Evolutionary conservation across 2,329 filamentous ascomycete species (phyloP).

Genomic region (Teratosphaeria epicoccoides): DNA sequence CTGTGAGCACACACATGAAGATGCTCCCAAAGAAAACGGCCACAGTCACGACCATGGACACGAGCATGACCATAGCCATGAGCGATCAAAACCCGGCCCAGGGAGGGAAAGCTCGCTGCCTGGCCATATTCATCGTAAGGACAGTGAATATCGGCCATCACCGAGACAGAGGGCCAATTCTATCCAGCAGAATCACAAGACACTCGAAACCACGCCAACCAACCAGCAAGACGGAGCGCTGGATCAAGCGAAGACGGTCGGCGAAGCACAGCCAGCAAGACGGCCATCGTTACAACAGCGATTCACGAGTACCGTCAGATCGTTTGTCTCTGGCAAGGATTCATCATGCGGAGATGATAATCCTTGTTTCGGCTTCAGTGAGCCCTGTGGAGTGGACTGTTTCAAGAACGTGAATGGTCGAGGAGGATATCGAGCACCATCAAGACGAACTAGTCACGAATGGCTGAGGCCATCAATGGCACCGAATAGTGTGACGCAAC

Average conservation of each 20-base stretch:
- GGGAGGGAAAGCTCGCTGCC: conserved; percentile 12
- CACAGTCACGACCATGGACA: conserved; percentile 19
- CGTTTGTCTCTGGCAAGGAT: conserved; percentile 32
- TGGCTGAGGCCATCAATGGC: conserved; percentile 12
- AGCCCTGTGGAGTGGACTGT: conserved; percentile 51
- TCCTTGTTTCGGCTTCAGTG: conserved; percentile 51
- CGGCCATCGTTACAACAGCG: conserved; percentile 33
- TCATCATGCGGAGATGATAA: conserved; percentile 46
- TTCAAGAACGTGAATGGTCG: conserved; percentile 40
- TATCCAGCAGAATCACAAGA: not conserved
- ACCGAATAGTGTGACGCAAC: conserved; percentile 12
- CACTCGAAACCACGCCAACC: not conserved
- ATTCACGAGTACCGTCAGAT: conserved; percentile 35
- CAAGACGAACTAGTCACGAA: conserved; percentile 12
- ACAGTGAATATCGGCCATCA: conserved; percentile 3
- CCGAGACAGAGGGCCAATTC: not conserved
- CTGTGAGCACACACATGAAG: conserved; percentile 62
- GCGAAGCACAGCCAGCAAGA: conserved; percentile 1
- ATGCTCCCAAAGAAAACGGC: conserved; percentile 27
- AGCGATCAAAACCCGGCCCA: conserved; percentile 6
- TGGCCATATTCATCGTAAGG: conserved; percentile 7
- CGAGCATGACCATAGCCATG: conserved; percentile 18
- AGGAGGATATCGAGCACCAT: conserved; percentile 20
- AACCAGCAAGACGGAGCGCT: not conserved
- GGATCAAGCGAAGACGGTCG: not conserved